These are phyloP conservation scores for Gymnopus androsaceus DNA, from an alignment of 1,284 basidiomycete genomes.

Conservation along the genomic window DNA sequence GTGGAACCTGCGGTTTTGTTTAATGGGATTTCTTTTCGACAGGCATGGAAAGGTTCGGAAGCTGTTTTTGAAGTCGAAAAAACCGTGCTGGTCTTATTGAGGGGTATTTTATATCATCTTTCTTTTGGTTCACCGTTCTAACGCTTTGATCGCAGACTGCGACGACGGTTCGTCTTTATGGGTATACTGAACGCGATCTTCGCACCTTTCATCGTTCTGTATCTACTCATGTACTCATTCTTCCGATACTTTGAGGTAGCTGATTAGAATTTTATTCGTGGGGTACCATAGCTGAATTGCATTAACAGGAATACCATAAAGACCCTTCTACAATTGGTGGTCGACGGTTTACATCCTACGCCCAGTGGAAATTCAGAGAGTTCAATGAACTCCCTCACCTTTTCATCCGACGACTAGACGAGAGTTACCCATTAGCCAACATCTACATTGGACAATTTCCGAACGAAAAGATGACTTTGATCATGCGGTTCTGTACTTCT, in stretches of 20 bases:
- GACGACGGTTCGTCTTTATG: constrained; percentile 92
- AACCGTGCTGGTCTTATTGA: constrained; percentile 79
- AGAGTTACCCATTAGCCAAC: constrained; percentile 87
- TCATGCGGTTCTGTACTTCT: constrained; percentile 73
- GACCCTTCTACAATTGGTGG: constrained; percentile 93
- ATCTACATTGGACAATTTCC: constrained; percentile 98
- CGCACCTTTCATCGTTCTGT: constrained; percentile 96
- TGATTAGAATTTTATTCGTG: constrained; percentile 24
- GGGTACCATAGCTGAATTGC: constrained; percentile 6
- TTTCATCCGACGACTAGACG: constrained; percentile 83
- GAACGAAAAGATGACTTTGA: constrained; percentile 87
- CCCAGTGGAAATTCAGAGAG: constrained; percentile 98
- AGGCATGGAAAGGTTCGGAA: constrained; percentile 84
- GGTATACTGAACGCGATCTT: constrained; percentile 93
- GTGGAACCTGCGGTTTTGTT: constrained; percentile 94
- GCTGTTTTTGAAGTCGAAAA: constrained; percentile 85
- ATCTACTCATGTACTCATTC: constrained; percentile 96
- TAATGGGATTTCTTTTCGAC: constrained; percentile 95
- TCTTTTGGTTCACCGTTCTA: not conserved
- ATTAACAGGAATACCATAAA: constrained; percentile 90
- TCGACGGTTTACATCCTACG: constrained; percentile 91
- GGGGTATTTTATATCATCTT: constrained; percentile 59
- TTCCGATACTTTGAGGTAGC: constrained; percentile 98
- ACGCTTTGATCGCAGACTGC: constrained; percentile 53
- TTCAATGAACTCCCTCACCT: constrained; percentile 98